Evolutionary conservation across 805 yeast genomes (phyloP).

Genomic region (Yarrowia bubula): DNA sequence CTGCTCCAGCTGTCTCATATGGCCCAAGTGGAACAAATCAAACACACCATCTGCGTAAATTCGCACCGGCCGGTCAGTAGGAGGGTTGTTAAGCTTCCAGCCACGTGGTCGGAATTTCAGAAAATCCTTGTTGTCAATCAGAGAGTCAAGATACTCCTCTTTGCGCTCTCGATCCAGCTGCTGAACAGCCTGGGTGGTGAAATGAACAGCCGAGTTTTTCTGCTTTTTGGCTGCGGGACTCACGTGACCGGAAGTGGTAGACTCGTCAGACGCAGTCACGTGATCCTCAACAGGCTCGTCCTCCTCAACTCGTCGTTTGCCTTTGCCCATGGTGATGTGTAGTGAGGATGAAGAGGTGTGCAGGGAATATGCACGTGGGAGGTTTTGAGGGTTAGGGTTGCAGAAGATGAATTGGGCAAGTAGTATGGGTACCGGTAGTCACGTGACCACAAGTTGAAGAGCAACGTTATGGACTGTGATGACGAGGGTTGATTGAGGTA

Average conservation of each 20-base stretch:
- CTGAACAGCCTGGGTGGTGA: conserved; percentile 21
- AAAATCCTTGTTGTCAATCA: conserved; percentile 24
- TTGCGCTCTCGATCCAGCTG: conserved; percentile 15
- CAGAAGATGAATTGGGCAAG: background rate
- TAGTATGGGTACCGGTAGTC: no score
- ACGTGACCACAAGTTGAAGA: no score
- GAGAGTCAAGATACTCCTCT: conserved; percentile 23
- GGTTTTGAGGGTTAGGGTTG: background rate
- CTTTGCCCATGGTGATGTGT: background rate
- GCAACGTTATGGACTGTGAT: no score
- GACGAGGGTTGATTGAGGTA: no score
- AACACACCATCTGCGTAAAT: conserved; percentile 99
- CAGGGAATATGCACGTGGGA: conserved; percentile 11
- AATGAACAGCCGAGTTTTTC: background rate
- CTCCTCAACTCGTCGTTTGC: background rate
- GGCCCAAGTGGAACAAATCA: conserved; percentile 94
- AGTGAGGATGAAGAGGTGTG: background rate
- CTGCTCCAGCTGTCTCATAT: conserved; percentile 96
- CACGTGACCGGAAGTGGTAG: background rate
- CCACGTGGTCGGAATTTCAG: conserved; percentile 60
- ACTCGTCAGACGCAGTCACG: conserved; percentile 1
- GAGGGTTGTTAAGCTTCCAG: conserved; percentile 75
- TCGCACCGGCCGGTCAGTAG: conserved; percentile 78
- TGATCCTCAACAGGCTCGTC: background rate
- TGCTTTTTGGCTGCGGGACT: background rate